Evolutionary conservation across 306 rosid genomes (phyloP), one percentile per base, ranked within the genome.

Genomic region (Prunus fruticosa): DNA sequence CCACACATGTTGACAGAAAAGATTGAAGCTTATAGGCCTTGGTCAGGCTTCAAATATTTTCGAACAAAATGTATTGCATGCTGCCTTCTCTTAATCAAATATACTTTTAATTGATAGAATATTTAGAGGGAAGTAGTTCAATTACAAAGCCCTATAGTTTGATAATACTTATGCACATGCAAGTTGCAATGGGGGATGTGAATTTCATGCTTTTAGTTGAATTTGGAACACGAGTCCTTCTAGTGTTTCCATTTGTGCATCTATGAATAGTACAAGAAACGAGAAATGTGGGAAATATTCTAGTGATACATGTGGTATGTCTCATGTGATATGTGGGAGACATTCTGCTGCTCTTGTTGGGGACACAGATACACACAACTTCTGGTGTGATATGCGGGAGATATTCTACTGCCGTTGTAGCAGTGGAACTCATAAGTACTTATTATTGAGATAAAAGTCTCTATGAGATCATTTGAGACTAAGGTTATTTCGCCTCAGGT

Each of bases 401-500:
- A 19, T 11, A 28, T 63, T 14, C 57, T 14, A 52, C 9, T 30
- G 61, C 14, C 4, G 2, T 43, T 30, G 63, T 22, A 53, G 34
- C 12, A 34, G 49, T 53, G 32, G 32, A 32, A n/a, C 43, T 28
- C 32, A 28, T 27, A 23, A 63, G 22, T 32, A 45, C 52, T 67
- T 11, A 12, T 67, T 46, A 46, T 68, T 46, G 38, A 68, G 30
- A 45, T 63, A 28, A 62, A 62, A 62, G 43, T 58, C 15, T 63
- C 22, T 16, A 30, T 30, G 7, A 11, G 25, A 64, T 15, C 15
- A 13, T 47, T 46, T 25, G 20, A 50, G n/a, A 1, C 61, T 72
- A 56, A 20, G 41, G 66, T 53, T 64, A 28, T 23, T 78, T 77
- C 34, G 43, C 61, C 76, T 72, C 93, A 95, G 98, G 86, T 95